Evolutionary conservation across 192 early-diverging fungal genomes (phyloP).

Genomic region (Phlyctochytrium arcticum): DNA sequence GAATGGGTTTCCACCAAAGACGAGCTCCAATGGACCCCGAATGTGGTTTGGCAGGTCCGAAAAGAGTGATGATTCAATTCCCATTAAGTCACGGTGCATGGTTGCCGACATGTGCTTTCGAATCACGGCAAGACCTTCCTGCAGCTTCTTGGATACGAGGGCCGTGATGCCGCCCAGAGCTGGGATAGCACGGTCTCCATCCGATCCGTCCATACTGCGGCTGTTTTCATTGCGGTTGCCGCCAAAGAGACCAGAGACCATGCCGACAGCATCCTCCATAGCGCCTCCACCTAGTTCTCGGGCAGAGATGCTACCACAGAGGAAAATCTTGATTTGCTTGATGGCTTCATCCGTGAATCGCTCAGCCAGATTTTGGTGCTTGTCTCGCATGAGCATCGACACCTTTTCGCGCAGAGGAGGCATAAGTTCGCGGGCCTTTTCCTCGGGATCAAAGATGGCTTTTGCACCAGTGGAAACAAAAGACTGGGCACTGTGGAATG

Average conservation of each 20-base stretch:
- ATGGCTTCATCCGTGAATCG: conserved; percentile 11
- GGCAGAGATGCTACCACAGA: conserved; percentile 19
- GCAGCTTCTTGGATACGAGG: conserved; percentile 10
- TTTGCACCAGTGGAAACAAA: neutral
- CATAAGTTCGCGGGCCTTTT: conserved; percentile 15
- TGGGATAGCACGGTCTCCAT: conserved; percentile 10
- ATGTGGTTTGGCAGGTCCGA: conserved; percentile 14
- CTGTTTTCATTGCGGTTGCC: conserved; percentile 4
- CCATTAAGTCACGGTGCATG: conserved; percentile 7
- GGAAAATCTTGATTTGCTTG: conserved; percentile 7
- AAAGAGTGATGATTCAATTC: conserved; percentile 3
- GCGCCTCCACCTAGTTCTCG: conserved; percentile 11
- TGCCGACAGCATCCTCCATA: conserved; percentile 5
- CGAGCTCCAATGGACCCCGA: conserved; percentile 8
- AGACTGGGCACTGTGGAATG: conserved; percentile 4
- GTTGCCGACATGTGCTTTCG: neutral
- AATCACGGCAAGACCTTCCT: neutral
- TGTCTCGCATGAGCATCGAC: conserved; percentile 1
- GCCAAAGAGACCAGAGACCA: conserved; percentile 4
- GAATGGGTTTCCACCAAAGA: conserved; percentile 22
- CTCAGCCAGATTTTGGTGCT: conserved; percentile 17
- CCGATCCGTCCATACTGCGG: no score
- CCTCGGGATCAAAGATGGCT: conserved; percentile 14
- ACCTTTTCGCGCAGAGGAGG: conserved; percentile 9
- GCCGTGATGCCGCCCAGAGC: neutral